phyloP scores from a whole-genome alignment of 306 rosid genomes.

The Ammopiptanthus mongolicus region DNA sequence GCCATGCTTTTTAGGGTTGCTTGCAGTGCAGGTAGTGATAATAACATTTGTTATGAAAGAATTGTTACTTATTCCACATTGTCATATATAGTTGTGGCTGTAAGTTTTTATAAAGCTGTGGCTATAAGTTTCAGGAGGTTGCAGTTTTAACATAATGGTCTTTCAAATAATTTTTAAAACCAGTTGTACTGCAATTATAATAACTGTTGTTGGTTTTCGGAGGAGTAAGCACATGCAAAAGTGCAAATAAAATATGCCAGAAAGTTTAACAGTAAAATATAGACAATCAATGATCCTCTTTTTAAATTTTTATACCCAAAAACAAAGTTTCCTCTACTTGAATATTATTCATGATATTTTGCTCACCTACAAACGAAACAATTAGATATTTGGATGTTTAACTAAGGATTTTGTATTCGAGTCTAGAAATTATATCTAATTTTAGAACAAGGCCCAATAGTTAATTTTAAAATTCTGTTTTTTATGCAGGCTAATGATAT shows the following conservation, averaged over 20 bases:
- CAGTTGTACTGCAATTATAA: neutral
- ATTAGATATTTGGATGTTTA: neutral
- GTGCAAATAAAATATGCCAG: neutral
- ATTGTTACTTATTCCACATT: neutral
- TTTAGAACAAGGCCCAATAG: neutral
- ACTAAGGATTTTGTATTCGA: neutral
- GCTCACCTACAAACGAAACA: neutral
- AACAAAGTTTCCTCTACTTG: neutral
- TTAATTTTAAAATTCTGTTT: neutral
- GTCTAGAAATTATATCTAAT: neutral
- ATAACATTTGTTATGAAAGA: neutral
- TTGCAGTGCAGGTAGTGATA: constrained; percentile 69
- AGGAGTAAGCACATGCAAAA: neutral
- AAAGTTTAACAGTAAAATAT: neutral
- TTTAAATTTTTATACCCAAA: neutral
- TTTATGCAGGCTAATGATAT: constrained; percentile 64
- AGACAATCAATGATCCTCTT: neutral
- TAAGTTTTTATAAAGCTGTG: neutral
- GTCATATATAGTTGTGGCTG: neutral
- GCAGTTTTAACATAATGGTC: neutral
- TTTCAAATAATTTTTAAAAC: neutral
- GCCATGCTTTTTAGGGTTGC: constrained; percentile 83
- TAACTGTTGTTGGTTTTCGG: neutral
- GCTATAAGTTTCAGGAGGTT: neutral
- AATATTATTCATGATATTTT: neutral